Conservation (phyloP, 371 early-diverging fungal genomes). For the Saksenaea vasiformis region DNA sequence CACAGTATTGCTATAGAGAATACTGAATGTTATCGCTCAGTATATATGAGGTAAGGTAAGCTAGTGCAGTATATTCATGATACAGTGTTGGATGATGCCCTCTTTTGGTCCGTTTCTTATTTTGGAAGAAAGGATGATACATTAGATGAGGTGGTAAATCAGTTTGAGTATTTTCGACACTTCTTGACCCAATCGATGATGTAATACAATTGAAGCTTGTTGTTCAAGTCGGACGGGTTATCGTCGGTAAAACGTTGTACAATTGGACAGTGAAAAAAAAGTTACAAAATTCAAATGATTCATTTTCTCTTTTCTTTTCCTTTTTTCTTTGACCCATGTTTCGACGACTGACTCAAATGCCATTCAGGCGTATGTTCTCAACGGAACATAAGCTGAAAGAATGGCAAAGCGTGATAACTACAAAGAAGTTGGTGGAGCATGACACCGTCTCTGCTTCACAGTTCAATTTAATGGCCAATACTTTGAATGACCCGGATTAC, state of each 20-base stretch:
- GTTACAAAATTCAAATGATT: not conserved
- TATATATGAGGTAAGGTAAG: too few species aligned
- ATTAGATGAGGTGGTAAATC: too few species aligned
- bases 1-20: too few species aligned
- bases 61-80: too few species aligned
- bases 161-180: too few species aligned
- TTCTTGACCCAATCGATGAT: too few species aligned
- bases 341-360: not conserved
- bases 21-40: too few species aligned
- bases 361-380: not conserved
- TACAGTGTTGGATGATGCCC: too few species aligned
- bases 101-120: too few species aligned
- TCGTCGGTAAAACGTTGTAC: not conserved
- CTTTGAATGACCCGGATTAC: slow-evolving; percentile 21
- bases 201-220: too few species aligned
- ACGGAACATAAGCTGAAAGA: slow-evolving; percentile 3
- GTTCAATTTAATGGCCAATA: slow-evolving; percentile 26
- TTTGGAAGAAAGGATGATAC: not conserved
- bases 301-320: not conserved
- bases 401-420: slow-evolving; percentile 20
- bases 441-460: slow-evolving; percentile 30
- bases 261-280: not conserved
- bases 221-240: not conserved
- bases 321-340: not conserved
- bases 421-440: slow-evolving; percentile 22